phyloP scores from a whole-genome alignment of 2,329 filamentous ascomycete genomes.

The Botrytis porri region DNA sequence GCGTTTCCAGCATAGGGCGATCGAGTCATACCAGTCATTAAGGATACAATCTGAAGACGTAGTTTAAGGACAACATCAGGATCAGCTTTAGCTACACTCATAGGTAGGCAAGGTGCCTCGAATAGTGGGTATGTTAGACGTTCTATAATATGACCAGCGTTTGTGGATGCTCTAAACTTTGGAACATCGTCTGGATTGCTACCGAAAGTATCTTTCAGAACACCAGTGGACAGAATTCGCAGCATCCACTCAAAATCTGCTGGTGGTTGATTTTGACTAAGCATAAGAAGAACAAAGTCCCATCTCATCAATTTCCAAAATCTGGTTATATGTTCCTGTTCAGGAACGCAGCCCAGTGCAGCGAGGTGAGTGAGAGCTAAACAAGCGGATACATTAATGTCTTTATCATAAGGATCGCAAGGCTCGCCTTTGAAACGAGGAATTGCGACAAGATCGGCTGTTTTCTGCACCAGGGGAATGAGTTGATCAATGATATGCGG shows the following conservation, averaged over 20 bases:
- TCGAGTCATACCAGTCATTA: slow-evolving; percentile 58
- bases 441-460: slow-evolving; percentile 52
- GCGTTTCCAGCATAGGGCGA: slow-evolving; percentile 61
- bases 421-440: slow-evolving; percentile 43
- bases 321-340: slow-evolving; percentile 37
- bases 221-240: slow-evolving; percentile 63
- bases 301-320: slow-evolving; percentile 70
- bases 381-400: slow-evolving; percentile 62
- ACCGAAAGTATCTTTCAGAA: slow-evolving; percentile 62
- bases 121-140: slow-evolving; percentile 45
- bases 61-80: slow-evolving; percentile 31
- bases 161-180: slow-evolving; percentile 40
- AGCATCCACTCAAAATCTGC: slow-evolving; percentile 63
- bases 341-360: slow-evolving; percentile 54
- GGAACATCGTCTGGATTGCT: slow-evolving; percentile 52
- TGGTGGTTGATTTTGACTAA: slow-evolving; percentile 64
- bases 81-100: slow-evolving; percentile 31
- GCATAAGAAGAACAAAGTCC: slow-evolving; percentile 63
- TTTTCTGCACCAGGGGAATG: slow-evolving; percentile 54
- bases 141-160: slow-evolving; percentile 38
- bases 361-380: slow-evolving; percentile 64
- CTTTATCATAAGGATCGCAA: slow-evolving; percentile 47
- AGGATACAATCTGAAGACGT: slow-evolving; percentile 44
- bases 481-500: slow-evolving; percentile 58
- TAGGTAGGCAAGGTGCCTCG: slow-evolving; percentile 40